phyloP scores from a whole-genome alignment of 2,329 filamentous ascomycete genomes.

The Stachybotrys chlorohalonatus region DNA sequence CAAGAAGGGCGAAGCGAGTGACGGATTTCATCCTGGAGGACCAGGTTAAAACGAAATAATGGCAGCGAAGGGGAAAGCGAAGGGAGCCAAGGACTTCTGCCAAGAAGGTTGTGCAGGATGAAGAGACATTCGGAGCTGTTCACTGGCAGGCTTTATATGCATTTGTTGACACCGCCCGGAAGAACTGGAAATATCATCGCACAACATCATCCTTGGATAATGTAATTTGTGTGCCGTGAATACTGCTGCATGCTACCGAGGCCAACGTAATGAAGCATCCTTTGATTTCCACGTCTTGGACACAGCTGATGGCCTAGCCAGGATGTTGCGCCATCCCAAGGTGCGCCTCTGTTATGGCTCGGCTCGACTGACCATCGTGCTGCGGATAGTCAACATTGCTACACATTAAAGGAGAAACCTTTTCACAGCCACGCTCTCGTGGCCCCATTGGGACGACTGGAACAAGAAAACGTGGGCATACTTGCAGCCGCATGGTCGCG shows the following conservation, averaged over 20 bases:
- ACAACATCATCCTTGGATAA: not conserved
- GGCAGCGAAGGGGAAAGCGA: not conserved
- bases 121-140: not conserved
- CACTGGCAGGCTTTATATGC: not conserved
- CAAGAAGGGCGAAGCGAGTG: conserved; percentile 15
- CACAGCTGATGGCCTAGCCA: not conserved
- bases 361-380: no score
- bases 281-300: not conserved
- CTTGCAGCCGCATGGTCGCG: not conserved
- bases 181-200: not conserved
- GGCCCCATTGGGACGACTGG: not conserved
- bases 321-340: not conserved
- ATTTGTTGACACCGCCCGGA: not conserved
- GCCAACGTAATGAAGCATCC: not conserved
- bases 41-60: not conserved
- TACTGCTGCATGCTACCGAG: not conserved
- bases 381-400: no score
- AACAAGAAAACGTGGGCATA: not conserved
- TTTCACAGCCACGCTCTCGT: not conserved
- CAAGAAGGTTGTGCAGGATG: not conserved
- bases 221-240: not conserved
- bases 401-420: no score
- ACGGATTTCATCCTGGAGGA: conserved; percentile 8
- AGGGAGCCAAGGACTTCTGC: not conserved
- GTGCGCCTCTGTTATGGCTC: no score